Percentiles rank a stretch among this genome's conserved stretches.
Conservation (phyloP, 495 filamentous ascomycete genomes). For the Lepraria neglecta region DNA sequence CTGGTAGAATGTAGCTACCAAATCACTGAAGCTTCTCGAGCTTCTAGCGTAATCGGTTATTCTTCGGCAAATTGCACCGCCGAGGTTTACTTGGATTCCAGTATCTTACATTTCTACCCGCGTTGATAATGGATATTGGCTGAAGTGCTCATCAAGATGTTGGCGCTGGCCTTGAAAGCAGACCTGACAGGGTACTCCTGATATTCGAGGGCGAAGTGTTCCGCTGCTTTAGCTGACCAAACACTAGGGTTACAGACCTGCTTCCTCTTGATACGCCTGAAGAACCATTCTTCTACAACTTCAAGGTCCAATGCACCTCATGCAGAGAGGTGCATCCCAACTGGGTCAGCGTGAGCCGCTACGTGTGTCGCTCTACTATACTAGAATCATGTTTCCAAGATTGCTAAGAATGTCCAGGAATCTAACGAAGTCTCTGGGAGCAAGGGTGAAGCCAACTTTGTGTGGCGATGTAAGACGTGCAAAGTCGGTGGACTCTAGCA, state of each 20-base stretch:
- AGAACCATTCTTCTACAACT: conserved; percentile 86
- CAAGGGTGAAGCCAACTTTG: conserved; percentile 93
- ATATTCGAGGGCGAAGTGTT: neutral
- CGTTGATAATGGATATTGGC: neutral
- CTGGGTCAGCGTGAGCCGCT: conserved; percentile 76
- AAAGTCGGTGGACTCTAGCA: conserved; percentile 42
- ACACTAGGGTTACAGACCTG: conserved; percentile 77
- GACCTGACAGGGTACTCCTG: conserved; percentile 25
- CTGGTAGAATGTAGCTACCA: neutral
- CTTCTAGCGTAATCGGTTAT: neutral
- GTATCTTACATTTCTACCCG: neutral
- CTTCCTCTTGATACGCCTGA: conserved; percentile 74
- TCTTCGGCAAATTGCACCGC: neutral
- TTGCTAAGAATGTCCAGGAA: conserved; percentile 49
- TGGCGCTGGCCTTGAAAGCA: conserved; percentile 26
- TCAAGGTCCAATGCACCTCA: conserved; percentile 93
- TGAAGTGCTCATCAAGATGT: conserved; percentile 15
- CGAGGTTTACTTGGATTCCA: neutral
- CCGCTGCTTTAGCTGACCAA: conserved; percentile 14
- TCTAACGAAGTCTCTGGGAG: conserved; percentile 80
- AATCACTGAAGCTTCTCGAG: neutral
- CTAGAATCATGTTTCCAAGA: neutral
- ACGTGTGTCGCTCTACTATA: conserved; percentile 52
- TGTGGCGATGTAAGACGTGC: conserved; percentile 95
- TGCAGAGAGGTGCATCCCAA: conserved; percentile 90